Base-by-base conservation (phyloP, 2,329 filamentous ascomycete genomes). In the Acephala macrosclerotiorum region DNA sequence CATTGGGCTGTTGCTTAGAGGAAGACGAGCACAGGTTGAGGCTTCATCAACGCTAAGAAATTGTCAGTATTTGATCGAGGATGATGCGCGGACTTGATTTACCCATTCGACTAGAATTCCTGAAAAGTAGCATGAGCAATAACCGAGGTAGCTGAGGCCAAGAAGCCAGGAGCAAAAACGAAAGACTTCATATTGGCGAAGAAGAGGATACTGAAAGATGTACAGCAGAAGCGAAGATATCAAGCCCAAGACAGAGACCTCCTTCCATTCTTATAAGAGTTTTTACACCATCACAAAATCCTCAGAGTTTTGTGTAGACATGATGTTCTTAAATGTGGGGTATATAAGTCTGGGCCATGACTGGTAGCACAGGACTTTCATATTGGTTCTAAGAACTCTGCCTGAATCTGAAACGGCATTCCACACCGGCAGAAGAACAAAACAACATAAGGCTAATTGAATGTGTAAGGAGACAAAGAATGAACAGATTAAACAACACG, bases 1-100 rank as follows among this genome's bases (percentile, higher is more conserved):
- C 6, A 87, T 79, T 3, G 85, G 85, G 14, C 75, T 82, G 77
- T 88, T 89, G 73, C 76, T 82, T 0, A 74, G 58, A 0, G 84
- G 84, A 0, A 84, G 64, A 60, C 85, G 80, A 40, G 81, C 83
- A 69, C 84, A 87, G 35, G 63, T 79, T 73, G 72, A 79, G 75
- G 79, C 76, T 77, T 77, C 68, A 79, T 79, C 78, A 70, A 83
- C 82, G 18, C 68, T 70, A 56, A 51, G 20, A 26, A n/a, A 26
- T 35, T 33, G 26, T 47, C 25, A 62, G 36, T 35, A 36, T n/a
- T 56, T 22, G 33, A 18, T 35, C 58, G 26, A 78, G 74, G 51
- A 78, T 79, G 57, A 74, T 77, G 33, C 22, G 22, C 8, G 38
- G 75, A 68, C 79, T 75, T 14, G 45, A 65, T 77, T 71, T 83